Evolutionary conservation across 1,284 basidiomycete species (phyloP).

Genomic region (Afroboletus lepidellus): DNA sequence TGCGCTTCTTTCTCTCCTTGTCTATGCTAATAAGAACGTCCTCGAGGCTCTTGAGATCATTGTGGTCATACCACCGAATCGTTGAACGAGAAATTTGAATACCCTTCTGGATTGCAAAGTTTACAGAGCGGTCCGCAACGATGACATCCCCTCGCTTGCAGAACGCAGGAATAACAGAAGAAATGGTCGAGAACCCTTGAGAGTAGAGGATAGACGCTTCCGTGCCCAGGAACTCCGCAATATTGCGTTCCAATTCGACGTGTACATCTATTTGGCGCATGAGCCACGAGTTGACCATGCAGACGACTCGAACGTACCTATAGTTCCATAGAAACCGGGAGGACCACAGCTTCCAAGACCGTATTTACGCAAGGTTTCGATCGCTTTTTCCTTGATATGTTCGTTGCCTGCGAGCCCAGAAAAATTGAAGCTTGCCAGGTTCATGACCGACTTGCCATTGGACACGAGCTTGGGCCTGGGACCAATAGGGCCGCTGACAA

Average conservation of each 20-base stretch:
- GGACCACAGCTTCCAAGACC: slow-evolving; percentile 97
- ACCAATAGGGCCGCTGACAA: slow-evolving; percentile 80
- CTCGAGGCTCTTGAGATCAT: slow-evolving; percentile 89
- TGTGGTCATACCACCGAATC: slow-evolving; percentile 95
- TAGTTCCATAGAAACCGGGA: slow-evolving; percentile 95
- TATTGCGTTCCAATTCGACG: slow-evolving; percentile 82
- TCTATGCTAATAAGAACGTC: slow-evolving; percentile 82
- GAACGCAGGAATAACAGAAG: slow-evolving; percentile 96
- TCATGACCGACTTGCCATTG: slow-evolving; percentile 80
- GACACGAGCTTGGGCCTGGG: slow-evolving; percentile 77
- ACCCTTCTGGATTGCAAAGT: slow-evolving; percentile 97
- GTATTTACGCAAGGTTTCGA: slow-evolving; percentile 87
- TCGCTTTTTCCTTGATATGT: slow-evolving; percentile 80
- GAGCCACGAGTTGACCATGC: neutral
- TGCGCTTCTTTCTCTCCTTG: slow-evolving; percentile 85
- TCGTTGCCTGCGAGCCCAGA: slow-evolving; percentile 89
- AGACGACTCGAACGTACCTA: slow-evolving; percentile 58
- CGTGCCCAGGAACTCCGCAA: slow-evolving; percentile 89
- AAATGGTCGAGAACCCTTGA: slow-evolving; percentile 90
- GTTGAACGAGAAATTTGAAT: slow-evolving; percentile 93
- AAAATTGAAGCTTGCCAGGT: slow-evolving; percentile 93
- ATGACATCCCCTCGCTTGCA: slow-evolving; percentile 98
- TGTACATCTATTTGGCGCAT: slow-evolving; percentile 73
- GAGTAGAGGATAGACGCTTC: slow-evolving; percentile 92
- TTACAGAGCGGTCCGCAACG: slow-evolving; percentile 93